These are phyloP conservation scores for Neofusicoccum cordaticola DNA, from an alignment of 2,329 filamentous ascomycete genomes.

Conservation along the genomic window DNA sequence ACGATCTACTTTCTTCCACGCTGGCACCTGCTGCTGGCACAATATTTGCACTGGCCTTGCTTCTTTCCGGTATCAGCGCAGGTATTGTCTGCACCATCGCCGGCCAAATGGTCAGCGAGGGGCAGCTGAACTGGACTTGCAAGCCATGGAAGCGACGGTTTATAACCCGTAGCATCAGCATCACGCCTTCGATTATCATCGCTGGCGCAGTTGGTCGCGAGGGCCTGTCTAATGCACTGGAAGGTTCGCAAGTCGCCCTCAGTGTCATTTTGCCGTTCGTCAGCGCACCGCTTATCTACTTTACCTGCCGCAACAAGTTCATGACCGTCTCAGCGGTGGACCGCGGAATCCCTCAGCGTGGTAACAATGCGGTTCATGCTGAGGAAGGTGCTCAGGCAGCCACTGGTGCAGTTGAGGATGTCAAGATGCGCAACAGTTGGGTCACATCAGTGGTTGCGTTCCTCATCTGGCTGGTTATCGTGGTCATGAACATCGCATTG, in stretches of 20 bases:
- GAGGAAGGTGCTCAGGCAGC: constrained; percentile 18
- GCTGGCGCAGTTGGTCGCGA: constrained; percentile 71
- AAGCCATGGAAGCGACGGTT: constrained; percentile 76
- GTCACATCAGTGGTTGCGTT: constrained; percentile 57
- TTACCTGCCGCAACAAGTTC: constrained; percentile 73
- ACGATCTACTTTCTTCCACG: constrained; percentile 65
- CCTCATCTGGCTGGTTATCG: constrained; percentile 70
- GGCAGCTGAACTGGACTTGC: constrained; percentile 71
- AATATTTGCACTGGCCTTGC: constrained; percentile 77
- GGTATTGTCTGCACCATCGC: constrained; percentile 88
- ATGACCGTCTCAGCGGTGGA: constrained; percentile 63
- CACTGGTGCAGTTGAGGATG: constrained; percentile 27
- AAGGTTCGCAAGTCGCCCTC: constrained; percentile 73
- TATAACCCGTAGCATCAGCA: constrained; percentile 74
- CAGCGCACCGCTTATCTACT: constrained; percentile 79
- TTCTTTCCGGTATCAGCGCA: constrained; percentile 76
- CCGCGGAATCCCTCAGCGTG: background rate
- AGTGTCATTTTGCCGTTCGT: constrained; percentile 79
- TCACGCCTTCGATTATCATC: constrained; percentile 79
- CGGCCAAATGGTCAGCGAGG: constrained; percentile 85
- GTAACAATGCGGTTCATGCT: background rate
- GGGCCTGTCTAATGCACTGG: constrained; percentile 69
- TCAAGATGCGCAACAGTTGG: constrained; percentile 72
- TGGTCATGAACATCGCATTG: constrained; percentile 75
- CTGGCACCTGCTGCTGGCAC: constrained; percentile 75